These are phyloP conservation scores for Kluyveromyces starmeri DNA, from an alignment of 805 yeast genomes.

Conservation along the genomic window DNA sequence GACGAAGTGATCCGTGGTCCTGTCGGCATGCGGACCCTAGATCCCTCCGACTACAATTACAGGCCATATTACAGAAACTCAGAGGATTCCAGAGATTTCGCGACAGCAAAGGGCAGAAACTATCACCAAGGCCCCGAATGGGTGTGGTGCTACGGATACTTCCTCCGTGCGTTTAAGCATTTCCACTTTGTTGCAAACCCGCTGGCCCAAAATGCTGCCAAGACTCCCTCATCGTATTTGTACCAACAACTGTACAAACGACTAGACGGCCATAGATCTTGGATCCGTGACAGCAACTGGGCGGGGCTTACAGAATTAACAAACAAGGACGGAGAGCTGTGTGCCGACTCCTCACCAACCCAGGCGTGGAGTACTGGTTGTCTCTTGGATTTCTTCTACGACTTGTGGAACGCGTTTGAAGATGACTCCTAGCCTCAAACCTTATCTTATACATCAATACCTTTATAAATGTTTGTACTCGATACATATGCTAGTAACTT, in stretches of 20 bases:
- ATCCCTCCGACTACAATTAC: conserved; percentile 87
- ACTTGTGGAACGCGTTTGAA: conserved; percentile 36
- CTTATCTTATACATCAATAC: too few relatives aligned
- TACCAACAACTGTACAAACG: conserved; percentile 53
- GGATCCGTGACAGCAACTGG: conserved; percentile 79
- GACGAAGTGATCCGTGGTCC: conserved; percentile 78
- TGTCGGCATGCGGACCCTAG: conserved; percentile 83
- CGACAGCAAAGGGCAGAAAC: conserved; percentile 90
- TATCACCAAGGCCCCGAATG: conserved; percentile 99
- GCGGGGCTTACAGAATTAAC: conserved; percentile 91
- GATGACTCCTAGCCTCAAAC: neutral
- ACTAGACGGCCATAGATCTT: conserved; percentile 52
- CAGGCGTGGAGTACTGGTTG: conserved; percentile 97
- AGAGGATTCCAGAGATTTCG: conserved; percentile 76
- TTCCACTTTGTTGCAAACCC: conserved; percentile 39
- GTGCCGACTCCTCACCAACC: conserved; percentile 85
- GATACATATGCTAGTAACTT: too few relatives aligned
- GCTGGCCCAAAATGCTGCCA: conserved; percentile 26
- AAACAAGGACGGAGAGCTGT: conserved; percentile 73
- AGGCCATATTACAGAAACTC: conserved; percentile 81
- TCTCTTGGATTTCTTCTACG: conserved; percentile 68
- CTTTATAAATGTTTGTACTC: too few relatives aligned
- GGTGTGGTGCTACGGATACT: conserved; percentile 90
- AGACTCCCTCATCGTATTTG: conserved; percentile 40
- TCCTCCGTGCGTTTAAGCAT: conserved; percentile 63